phyloP scores from a whole-genome alignment of 441 rosid genomes.

The Croton setiger region DNA sequence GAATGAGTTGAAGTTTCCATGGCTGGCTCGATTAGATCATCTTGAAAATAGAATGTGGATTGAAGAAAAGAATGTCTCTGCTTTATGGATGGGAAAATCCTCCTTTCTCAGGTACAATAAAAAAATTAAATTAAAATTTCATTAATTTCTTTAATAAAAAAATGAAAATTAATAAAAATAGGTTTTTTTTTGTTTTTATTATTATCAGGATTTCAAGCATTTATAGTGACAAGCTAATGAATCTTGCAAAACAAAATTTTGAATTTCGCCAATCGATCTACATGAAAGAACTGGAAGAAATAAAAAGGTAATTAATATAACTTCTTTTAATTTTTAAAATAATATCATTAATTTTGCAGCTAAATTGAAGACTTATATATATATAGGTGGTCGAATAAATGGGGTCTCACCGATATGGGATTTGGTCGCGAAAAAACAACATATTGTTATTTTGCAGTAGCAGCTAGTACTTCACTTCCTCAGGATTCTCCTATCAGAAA shows the following conservation, averaged over 20 bases:
- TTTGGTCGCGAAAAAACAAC: constrained; percentile 63
- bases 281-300: constrained; percentile 41
- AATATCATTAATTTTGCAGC: too few relatives aligned
- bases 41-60: constrained; percentile 60
- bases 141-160: not conserved
- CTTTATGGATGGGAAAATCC: constrained; percentile 44
- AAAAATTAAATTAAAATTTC: too few relatives aligned
- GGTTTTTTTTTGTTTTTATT: not conserved
- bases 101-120: constrained; percentile 36
- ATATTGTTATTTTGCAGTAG: constrained; percentile 54
- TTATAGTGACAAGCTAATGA: constrained; percentile 27
- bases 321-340: too few relatives aligned
- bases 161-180: not conserved
- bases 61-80: constrained; percentile 41
- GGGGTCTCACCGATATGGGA: constrained; percentile 54
- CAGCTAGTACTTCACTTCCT: constrained; percentile 39
- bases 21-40: constrained; percentile 57
- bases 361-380: too few relatives aligned
- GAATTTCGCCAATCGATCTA: constrained; percentile 44
- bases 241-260: constrained; percentile 42
- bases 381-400: constrained; percentile 48
- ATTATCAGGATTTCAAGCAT: constrained; percentile 34
- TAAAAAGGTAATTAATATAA: constrained; percentile 33
- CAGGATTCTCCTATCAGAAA: constrained; percentile 29
- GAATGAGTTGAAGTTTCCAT: constrained; percentile 46